Evolutionary conservation across 2,329 filamentous ascomycete genomes (phyloP).

Genomic region (Sporothrix brasiliensis): DNA sequence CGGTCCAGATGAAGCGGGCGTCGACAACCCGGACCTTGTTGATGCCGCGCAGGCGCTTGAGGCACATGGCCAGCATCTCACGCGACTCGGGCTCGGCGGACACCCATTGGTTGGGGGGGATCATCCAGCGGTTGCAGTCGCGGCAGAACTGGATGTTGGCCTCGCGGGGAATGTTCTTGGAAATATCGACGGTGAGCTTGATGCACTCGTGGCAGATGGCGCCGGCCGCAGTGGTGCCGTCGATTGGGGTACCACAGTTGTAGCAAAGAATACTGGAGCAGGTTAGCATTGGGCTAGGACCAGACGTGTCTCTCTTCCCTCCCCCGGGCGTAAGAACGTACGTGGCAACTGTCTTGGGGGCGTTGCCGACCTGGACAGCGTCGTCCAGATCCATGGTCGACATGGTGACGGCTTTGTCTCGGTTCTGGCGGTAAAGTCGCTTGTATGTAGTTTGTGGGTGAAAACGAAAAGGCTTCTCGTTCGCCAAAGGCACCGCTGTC

Average conservation of each 20-base stretch:
- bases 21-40: conserved; percentile 93
- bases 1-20: conserved; percentile 96
- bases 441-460: not conserved
- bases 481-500: not conserved
- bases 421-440: not conserved
- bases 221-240: conserved; percentile 81
- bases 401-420: conserved; percentile 28
- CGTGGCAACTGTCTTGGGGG: conserved; percentile 42
- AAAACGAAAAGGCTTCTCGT: not conserved
- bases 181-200: conserved; percentile 92
- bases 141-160: conserved; percentile 86
- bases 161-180: conserved; percentile 86
- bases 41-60: conserved; percentile 83
- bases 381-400: conserved; percentile 43
- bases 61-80: conserved; percentile 87
- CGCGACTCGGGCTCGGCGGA: conserved; percentile 82
- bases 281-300: conserved; percentile 28
- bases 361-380: conserved; percentile 38
- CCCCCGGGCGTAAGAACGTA: conserved; percentile 33
- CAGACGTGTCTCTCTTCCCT: not conserved
- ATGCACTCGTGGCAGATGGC: conserved; percentile 96
- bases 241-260: conserved; percentile 95
- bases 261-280: conserved; percentile 82
- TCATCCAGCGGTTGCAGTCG: conserved; percentile 92
- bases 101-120: conserved; percentile 84